Evolutionary conservation across 2,329 filamentous ascomycete genomes (phyloP).

Genomic region (Epichloe coenophiala): DNA sequence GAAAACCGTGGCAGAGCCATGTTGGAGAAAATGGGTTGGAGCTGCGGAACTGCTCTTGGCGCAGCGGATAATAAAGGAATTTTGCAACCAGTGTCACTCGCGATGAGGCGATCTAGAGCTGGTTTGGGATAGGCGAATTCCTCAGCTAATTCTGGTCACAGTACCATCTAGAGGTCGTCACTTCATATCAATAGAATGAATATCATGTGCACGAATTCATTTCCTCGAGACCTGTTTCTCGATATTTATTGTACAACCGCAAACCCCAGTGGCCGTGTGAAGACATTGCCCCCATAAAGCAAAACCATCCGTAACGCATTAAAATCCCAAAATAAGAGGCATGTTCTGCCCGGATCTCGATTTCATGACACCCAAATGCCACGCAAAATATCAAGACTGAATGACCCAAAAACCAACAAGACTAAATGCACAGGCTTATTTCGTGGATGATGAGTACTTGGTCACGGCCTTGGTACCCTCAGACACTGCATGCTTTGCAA

Average conservation of each 20-base stretch:
- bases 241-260: slow-evolving; percentile 61
- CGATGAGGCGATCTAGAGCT: slow-evolving; percentile 75
- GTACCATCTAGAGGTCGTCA: neutral
- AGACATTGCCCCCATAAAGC: slow-evolving; percentile 55
- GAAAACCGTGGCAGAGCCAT: slow-evolving; percentile 77
- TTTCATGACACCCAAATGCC: slow-evolving; percentile 47
- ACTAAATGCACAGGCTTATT: slow-evolving; percentile 54
- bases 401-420: slow-evolving; percentile 40
- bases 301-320: slow-evolving; percentile 65
- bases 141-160: neutral
- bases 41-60: slow-evolving; percentile 70
- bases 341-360: slow-evolving; percentile 28
- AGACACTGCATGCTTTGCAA: slow-evolving; percentile 98
- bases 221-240: slow-evolving; percentile 48
- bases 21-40: slow-evolving; percentile 97
- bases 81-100: slow-evolving; percentile 68
- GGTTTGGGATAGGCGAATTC: slow-evolving; percentile 50
- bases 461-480: slow-evolving; percentile 99
- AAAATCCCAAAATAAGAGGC: slow-evolving; percentile 36
- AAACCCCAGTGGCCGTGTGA: slow-evolving; percentile 55
- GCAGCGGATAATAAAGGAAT: slow-evolving; percentile 77
- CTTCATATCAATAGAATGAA: neutral
- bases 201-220: slow-evolving; percentile 50
- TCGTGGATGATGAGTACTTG: slow-evolving; percentile 99
- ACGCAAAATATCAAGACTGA: slow-evolving; percentile 35